Evolutionary conservation across 1,139 yeast species (phyloP).

Genomic region (Zygosaccharomyces sapae): DNA sequence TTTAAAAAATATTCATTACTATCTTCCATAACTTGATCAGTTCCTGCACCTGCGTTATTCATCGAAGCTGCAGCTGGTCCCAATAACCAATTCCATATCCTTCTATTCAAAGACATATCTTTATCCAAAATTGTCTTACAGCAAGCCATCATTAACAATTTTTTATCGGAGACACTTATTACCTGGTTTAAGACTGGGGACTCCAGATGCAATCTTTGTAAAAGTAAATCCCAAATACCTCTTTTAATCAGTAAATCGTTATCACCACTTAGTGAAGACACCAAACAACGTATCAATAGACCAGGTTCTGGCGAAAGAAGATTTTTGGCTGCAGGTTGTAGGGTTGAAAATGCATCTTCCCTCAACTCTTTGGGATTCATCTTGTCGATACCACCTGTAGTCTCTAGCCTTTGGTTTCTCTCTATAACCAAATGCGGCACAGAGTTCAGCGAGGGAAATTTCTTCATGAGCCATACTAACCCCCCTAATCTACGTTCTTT

Average conservation of each 20-base stretch:
- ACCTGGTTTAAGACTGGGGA: conserved; percentile 52
- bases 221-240: conserved; percentile 79
- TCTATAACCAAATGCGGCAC: conserved; percentile 31
- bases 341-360: conserved; percentile 24
- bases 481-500: conserved; percentile 83
- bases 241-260: conserved; percentile 72
- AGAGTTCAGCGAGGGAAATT: conserved; percentile 54
- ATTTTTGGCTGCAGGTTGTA: conserved; percentile 56
- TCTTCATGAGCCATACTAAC: conserved; percentile 64
- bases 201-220: conserved; percentile 63
- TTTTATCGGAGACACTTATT: conserved; percentile 51
- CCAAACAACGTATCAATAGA: conserved; percentile 66
- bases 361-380: conserved; percentile 18
- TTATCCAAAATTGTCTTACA: conserved; percentile 65
- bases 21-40: conserved; percentile 9
- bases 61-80: conserved; percentile 51
- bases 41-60: conserved; percentile 5
- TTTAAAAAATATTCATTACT: conserved; percentile 51
- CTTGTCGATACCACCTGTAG: conserved; percentile 6
- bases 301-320: conserved; percentile 76
- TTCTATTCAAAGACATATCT: conserved; percentile 90
- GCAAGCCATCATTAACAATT: conserved; percentile 57
- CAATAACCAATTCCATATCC: conserved; percentile 87
- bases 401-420: conserved; percentile 17
- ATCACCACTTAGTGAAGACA: conserved; percentile 57